Percentiles rank a stretch among this genome's conserved stretches.
Conservation (phyloP, 345 rosid genomes). For the Eucalyptus tenuipes region DNA sequence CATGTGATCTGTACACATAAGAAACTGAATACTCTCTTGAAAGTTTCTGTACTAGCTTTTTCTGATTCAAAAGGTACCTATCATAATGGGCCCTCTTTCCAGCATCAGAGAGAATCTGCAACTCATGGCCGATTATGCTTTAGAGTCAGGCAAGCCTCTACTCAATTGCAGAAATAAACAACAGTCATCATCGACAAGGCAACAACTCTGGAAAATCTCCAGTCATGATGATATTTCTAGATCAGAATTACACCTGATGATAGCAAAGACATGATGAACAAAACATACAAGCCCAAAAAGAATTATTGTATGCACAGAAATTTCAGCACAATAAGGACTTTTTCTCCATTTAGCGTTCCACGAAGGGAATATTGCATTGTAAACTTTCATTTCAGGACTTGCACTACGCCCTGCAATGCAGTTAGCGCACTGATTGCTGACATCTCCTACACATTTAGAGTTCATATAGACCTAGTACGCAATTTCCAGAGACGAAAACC, state of each 20-base stretch:
- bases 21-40: slow-evolving; percentile 23
- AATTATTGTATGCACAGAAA: neutral
- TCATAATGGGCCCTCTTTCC: slow-evolving; percentile 64
- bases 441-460: neutral
- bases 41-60: slow-evolving; percentile 31
- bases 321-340: neutral
- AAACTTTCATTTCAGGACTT: neutral
- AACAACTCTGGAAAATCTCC: neutral
- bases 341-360: neutral
- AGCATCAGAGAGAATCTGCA: slow-evolving; percentile 89
- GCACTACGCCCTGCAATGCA: neutral
- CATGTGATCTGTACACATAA: slow-evolving; percentile 20
- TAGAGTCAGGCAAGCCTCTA: neutral
- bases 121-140: neutral
- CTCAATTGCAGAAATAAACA: neutral
- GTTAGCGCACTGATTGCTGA: neutral
- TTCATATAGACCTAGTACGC: neutral
- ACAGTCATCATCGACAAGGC: neutral
- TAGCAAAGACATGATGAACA: neutral
- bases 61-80: slow-evolving; percentile 42
- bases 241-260: neutral
- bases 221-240: neutral
- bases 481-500: neutral
- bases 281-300: neutral
- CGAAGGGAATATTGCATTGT: neutral